Conservation (phyloP, 2,329 filamentous ascomycete species). For the Cladosporium velox region DNA sequence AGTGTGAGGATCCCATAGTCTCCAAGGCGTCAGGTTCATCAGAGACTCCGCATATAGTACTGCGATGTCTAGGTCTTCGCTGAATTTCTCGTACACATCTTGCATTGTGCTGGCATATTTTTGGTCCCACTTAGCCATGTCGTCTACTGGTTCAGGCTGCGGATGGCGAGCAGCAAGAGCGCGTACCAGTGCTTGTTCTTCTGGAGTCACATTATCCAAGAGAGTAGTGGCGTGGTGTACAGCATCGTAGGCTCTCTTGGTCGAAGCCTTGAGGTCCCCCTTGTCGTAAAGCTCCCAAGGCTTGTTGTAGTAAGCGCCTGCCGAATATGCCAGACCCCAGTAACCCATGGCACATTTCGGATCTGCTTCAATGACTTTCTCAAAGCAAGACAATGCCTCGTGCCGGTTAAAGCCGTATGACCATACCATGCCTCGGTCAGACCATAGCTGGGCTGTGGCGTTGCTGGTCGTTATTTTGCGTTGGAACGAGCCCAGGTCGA, state of each 20-base stretch:
- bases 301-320: slow-evolving; percentile 80
- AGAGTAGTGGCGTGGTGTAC: slow-evolving; percentile 45
- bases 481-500: slow-evolving; percentile 61
- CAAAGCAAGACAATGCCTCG: slow-evolving; percentile 66
- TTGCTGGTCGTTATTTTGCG: slow-evolving; percentile 58
- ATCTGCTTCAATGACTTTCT: slow-evolving; percentile 59
- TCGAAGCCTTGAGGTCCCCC: slow-evolving; percentile 53
- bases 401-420: slow-evolving; percentile 76
- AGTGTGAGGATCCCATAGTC: slow-evolving; percentile 62
- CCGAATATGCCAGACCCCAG: slow-evolving; percentile 70
- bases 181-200: slow-evolving; percentile 64
- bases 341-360: slow-evolving; percentile 61
- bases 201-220: slow-evolving; percentile 39
- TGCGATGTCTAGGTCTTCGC: slow-evolving; percentile 63
- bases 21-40: slow-evolving; percentile 68
- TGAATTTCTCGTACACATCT: slow-evolving; percentile 54
- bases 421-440: slow-evolving; percentile 72
- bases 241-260: slow-evolving; percentile 48
- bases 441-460: slow-evolving; percentile 63
- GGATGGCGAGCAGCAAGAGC: slow-evolving; percentile 54
- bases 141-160: slow-evolving; percentile 7
- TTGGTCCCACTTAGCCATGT: slow-evolving; percentile 51
- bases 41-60: slow-evolving; percentile 65
- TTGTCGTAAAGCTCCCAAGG: slow-evolving; percentile 72
- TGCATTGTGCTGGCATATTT: slow-evolving; percentile 65